phyloP scores from a whole-genome alignment of 768 basidiomycete species.

The Obba rivulosa region DNA sequence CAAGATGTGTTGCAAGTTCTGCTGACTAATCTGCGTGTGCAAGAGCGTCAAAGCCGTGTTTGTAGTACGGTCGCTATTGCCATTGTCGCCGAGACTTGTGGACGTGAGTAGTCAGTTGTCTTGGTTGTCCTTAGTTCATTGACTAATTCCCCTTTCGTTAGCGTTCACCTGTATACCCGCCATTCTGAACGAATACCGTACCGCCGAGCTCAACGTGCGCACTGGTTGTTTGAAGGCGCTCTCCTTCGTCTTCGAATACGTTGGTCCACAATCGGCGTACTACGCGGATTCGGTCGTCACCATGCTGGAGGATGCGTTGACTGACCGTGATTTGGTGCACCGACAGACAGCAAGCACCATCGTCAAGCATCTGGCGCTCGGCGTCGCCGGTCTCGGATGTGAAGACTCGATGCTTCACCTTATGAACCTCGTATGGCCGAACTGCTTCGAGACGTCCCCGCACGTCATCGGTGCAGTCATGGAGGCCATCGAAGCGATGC shows the following conservation, averaged over 20 bases:
- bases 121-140: background rate
- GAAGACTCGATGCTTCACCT: conserved; percentile 98
- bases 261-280: conserved; percentile 93
- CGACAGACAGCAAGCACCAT: conserved; percentile 98
- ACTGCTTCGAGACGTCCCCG: conserved; percentile 96
- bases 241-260: conserved; percentile 99
- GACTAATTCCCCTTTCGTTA: conserved; percentile 16
- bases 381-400: conserved; percentile 93
- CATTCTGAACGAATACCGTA: conserved; percentile 97
- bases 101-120: conserved; percentile 36
- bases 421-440: conserved; percentile 99
- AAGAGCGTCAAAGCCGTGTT: conserved; percentile 98
- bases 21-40: conserved; percentile 93
- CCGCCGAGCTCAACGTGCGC: conserved; percentile 96
- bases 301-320: conserved; percentile 96
- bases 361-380: conserved; percentile 95
- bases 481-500: conserved; percentile 98
- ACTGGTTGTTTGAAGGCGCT: conserved; percentile 98
- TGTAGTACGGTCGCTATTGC: conserved; percentile 98
- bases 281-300: conserved; percentile 97
- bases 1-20: conserved; percentile 96
- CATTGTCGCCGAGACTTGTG: conserved; percentile 91
- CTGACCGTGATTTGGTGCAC: conserved; percentile 97
- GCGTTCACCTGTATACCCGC: conserved; percentile 99
- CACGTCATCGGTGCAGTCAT: conserved; percentile 98